Evolutionary conservation across 2,329 filamentous ascomycete species (phyloP), one percentile per base, ranked within the genome.

Genomic region (Hymenoscyphus fraxineus): DNA sequence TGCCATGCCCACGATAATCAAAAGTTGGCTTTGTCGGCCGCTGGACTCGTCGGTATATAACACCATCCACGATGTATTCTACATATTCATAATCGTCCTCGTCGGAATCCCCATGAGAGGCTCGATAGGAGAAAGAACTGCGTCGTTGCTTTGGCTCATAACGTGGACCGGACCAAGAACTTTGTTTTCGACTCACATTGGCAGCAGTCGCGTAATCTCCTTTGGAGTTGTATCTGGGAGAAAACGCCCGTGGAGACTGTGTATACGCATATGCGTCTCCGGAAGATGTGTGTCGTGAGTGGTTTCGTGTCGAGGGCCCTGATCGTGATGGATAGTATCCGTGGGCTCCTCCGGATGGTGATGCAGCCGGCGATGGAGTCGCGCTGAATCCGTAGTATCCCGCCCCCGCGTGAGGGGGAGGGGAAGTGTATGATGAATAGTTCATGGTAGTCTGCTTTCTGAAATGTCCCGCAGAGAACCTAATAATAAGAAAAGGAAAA

Each of bases 171-270:
- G 74, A 69, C 71, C 71, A 73, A 69, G 72, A 73, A 73, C 69
- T 72, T 72, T 74, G 63, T 65, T 74, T 75, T 73, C 73, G 72
- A 75, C 74, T 75, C 73, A 76, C 74, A 75, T 76, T 75, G 69
- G 75, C 73, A 72, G 73, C 72, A 70, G 75, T 76, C 64, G 74
- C 72, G 67, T 76, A 76, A 63, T 74, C 66, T 69, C 75, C 75
- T 65, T 68, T 74, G 59, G 73, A 75, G 65, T 72, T 75, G 68
- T 74, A 76, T 67, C 75, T 72, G 57, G 75, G 75, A 35, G 74
- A 76, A 65, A 76, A 76, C 19, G 72, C 66, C 55, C 67, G 64
- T 59, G 67, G 66, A 35, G 69, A 67, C 51, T 65, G 63, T 9
- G 69, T 70, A 61, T 69, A 70, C 41, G 68, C 70, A 61, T 70